Percentiles rank a stretch among this genome's conserved stretches.
Conservation (phyloP, 2,329 filamentous ascomycete genomes). For the Thyridium curvatum region DNA sequence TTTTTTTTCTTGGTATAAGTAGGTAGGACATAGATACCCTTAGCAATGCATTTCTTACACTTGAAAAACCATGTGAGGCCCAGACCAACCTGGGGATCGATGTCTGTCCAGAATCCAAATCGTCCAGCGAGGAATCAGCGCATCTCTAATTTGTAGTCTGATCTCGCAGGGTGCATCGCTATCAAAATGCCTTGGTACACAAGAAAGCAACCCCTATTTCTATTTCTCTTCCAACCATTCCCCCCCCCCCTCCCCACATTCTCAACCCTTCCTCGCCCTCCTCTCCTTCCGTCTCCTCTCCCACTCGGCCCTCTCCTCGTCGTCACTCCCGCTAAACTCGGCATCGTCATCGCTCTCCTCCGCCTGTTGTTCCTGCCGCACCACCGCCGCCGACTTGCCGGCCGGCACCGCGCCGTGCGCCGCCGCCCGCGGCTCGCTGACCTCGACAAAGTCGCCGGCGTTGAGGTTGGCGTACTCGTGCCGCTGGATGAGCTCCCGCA, state of each 20-base stretch:
- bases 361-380: constrained; percentile 18
- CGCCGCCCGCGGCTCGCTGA: constrained; percentile 16
- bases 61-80: no score
- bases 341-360: constrained; percentile 45
- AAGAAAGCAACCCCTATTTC: no score
- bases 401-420: constrained; percentile 9
- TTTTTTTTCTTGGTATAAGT: neutral
- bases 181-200: no score
- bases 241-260: neutral
- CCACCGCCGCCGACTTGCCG: constrained; percentile 10
- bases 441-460: constrained; percentile 48
- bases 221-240: neutral
- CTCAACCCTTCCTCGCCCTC: constrained; percentile 23
- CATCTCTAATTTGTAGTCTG: no score
- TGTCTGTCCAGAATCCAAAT: no score
- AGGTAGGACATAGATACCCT: no score
- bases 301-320: constrained; percentile 57
- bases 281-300: constrained; percentile 43
- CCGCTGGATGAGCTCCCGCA: constrained; percentile 59
- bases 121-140: no score
- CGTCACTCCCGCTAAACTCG: constrained; percentile 59
- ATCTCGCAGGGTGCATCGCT: no score
- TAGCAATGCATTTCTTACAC: no score
- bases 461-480: constrained; percentile 62
- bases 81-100: no score